Percentiles rank a stretch among this genome's conserved stretches.
phyloP scores from a whole-genome alignment of 2,329 filamentous ascomycete species.

The Aspergillus sp. region DNA sequence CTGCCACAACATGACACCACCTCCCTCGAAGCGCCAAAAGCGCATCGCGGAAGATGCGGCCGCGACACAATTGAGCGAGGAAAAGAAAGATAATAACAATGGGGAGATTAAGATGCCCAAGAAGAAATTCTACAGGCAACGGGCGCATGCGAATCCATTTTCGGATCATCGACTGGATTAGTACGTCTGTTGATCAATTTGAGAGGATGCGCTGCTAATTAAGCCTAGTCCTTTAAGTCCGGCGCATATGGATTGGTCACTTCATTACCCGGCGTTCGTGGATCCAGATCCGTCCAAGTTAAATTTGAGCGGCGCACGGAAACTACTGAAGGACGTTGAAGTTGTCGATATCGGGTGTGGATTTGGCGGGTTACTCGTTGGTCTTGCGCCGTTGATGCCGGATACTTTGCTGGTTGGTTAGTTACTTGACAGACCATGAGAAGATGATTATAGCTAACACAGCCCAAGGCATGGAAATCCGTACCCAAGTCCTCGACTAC shows the following conservation, averaged over 20 bases:
- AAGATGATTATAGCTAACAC: background rate
- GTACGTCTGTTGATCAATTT: slow-evolving; percentile 47
- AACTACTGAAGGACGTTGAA: slow-evolving; percentile 66
- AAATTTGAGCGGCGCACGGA: slow-evolving; percentile 28
- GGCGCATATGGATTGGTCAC: slow-evolving; percentile 82
- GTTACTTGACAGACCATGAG: slow-evolving; percentile 15
- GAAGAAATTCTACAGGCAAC: slow-evolving; percentile 94
- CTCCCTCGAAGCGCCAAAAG: slow-evolving; percentile 56
- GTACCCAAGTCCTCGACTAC: slow-evolving; percentile 81
- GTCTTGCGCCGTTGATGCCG: slow-evolving; percentile 72
- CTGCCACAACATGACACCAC: slow-evolving; percentile 14
- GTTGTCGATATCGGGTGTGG: slow-evolving; percentile 96
- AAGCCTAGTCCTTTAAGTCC: slow-evolving; percentile 64
- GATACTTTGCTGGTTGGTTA: slow-evolving; percentile 74
- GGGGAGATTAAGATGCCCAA: slow-evolving; percentile 60
- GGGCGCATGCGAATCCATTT: slow-evolving; percentile 96
- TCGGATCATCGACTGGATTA: slow-evolving; percentile 87
- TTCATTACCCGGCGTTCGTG: slow-evolving; percentile 70
- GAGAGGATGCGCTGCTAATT: background rate
- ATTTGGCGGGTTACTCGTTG: slow-evolving; percentile 85
- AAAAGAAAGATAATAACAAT: slow-evolving; percentile 8
- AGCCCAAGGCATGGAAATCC: slow-evolving; percentile 75
- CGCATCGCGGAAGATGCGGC: slow-evolving; percentile 45
- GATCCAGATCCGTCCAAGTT: slow-evolving; percentile 28
- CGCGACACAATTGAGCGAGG: slow-evolving; percentile 16